A percentile compares a stretch with the other conserved stretches of the same genome.
These are phyloP conservation scores for Furcasterigmium furcatum DNA, from an alignment of 2,329 filamentous ascomycete genomes.

Conservation along the genomic window DNA sequence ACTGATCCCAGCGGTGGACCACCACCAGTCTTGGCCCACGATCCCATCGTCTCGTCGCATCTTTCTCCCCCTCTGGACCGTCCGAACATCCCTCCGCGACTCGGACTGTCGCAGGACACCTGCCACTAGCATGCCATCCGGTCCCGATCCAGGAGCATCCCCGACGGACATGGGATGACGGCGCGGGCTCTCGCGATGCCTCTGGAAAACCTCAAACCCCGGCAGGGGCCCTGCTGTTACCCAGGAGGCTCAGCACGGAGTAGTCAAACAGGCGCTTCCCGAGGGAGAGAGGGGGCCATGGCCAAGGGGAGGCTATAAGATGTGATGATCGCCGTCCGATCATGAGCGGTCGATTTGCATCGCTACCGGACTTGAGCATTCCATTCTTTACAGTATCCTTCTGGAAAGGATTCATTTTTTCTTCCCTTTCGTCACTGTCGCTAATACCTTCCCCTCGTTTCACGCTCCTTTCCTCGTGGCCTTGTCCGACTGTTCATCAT, in stretches of 20 bases:
- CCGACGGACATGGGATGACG: background rate
- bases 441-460: background rate
- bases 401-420: slow-evolving; percentile 2
- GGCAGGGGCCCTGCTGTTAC: background rate
- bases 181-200: background rate
- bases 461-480: slow-evolving; percentile 1
- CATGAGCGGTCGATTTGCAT: background rate
- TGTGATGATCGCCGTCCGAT: slow-evolving; percentile 1
- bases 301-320: too few species aligned
- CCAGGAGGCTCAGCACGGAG: background rate
- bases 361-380: slow-evolving; percentile 1
- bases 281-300: too few species aligned
- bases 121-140: slow-evolving; percentile 4
- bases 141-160: background rate
- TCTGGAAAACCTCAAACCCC: background rate
- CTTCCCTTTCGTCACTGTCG: background rate
- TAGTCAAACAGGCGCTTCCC: too few species aligned
- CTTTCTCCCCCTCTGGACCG: background rate
- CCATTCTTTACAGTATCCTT: slow-evolving; percentile 5
- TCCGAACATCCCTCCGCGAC: slow-evolving; percentile 1
- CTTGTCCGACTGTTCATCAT: too few species aligned
- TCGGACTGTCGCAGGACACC: background rate
- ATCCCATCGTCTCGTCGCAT: background rate
- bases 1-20: background rate
- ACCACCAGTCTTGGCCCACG: background rate